These are phyloP conservation scores for Solanum neorickii DNA, from an alignment of 257 asterid genomes.

Conservation along the genomic window DNA sequence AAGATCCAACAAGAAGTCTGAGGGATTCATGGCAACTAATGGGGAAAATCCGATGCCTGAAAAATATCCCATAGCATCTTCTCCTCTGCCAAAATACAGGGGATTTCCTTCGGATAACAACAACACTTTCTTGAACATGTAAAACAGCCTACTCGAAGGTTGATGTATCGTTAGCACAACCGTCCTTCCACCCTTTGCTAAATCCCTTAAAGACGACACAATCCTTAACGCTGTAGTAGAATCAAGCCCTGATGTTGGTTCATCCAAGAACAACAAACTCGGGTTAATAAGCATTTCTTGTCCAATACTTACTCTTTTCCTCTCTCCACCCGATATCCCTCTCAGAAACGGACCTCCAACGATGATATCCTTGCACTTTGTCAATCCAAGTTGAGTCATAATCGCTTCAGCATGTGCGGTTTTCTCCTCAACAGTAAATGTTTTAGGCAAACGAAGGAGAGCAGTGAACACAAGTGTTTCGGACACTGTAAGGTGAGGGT, in stretches of 20 bases:
- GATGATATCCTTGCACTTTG: slow-evolving; percentile 36
- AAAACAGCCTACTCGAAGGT: slow-evolving; percentile 71
- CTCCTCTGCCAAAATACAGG: slow-evolving; percentile 57
- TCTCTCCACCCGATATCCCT: slow-evolving; percentile 79
- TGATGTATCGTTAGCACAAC: slow-evolving; percentile 77
- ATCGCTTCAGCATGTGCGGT: slow-evolving; percentile 35
- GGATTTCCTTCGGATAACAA: slow-evolving; percentile 58
- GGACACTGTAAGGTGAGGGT: slow-evolving; percentile 68
- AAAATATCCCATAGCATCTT: slow-evolving; percentile 40
- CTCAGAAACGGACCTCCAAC: slow-evolving; percentile 34
- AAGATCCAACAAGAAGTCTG: slow-evolving; percentile 74
- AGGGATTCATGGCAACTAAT: slow-evolving; percentile 63
- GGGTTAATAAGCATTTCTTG: slow-evolving; percentile 86
- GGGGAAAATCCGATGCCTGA: slow-evolving; percentile 45
- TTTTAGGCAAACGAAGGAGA: slow-evolving; percentile 49
- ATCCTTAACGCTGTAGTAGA: slow-evolving; percentile 74
- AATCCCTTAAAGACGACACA: slow-evolving; percentile 43
- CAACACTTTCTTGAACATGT: slow-evolving; percentile 68
- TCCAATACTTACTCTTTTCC: slow-evolving; percentile 74
- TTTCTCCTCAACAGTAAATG: slow-evolving; percentile 26
- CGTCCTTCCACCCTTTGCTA: slow-evolving; percentile 55
- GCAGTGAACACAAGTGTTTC: slow-evolving; percentile 75
- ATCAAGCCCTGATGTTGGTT: slow-evolving; percentile 83
- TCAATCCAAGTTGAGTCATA: slow-evolving; percentile 46
- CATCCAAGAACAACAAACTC: slow-evolving; percentile 59